Conservation (phyloP, 2,329 filamentous ascomycete genomes). For the Aspergillus pseudotamarii region DNA sequence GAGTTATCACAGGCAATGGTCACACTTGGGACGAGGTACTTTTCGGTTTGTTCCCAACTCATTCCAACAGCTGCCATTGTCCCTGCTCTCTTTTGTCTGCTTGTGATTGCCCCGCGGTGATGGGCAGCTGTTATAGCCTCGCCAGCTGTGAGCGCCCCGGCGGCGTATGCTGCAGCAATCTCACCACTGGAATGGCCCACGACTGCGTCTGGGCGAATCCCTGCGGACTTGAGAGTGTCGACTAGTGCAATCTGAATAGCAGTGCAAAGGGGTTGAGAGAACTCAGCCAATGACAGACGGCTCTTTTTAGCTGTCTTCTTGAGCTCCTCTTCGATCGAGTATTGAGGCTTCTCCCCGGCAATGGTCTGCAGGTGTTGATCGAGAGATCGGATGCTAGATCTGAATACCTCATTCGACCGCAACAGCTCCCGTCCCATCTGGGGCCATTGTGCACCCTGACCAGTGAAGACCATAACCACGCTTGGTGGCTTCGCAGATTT, state of each 20-base stretch:
- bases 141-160: constrained; percentile 19
- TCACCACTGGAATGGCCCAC: constrained; percentile 35
- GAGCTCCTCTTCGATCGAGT: neutral
- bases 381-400: neutral
- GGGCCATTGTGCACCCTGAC: constrained; percentile 48
- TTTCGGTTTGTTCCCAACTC: neutral
- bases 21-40: neutral
- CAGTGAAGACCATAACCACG: constrained; percentile 34
- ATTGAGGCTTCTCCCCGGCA: neutral
- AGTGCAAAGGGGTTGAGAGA: constrained; percentile 29
- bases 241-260: constrained; percentile 33
- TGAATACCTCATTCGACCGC: neutral
- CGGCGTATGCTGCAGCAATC: constrained; percentile 30
- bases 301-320: neutral
- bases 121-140: constrained; percentile 28
- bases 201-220: constrained; percentile 21
- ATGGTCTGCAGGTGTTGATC: no score
- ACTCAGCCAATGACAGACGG: constrained; percentile 27
- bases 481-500: no score
- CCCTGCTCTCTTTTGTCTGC: no score
- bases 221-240: constrained; percentile 22
- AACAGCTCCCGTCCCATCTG: constrained; percentile 46
- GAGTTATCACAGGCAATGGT: neutral
- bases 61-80: no score
- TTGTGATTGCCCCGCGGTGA: constrained; percentile 21